These are phyloP conservation scores for Fusarium clavum DNA, from an alignment of 2,329 filamentous ascomycete genomes.

Conservation along the genomic window DNA sequence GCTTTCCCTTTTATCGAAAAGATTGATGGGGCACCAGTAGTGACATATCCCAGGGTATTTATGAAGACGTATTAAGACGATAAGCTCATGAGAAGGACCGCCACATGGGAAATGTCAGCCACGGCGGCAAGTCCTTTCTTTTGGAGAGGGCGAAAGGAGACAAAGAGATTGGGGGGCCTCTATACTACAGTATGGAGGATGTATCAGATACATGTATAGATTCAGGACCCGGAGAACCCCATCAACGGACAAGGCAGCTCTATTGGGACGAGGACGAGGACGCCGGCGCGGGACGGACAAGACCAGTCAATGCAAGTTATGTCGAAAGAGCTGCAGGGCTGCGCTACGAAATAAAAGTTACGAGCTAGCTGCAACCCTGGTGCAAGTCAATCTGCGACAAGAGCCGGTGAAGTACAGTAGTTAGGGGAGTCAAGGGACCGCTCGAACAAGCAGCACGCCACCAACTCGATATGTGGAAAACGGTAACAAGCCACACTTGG, in stretches of 20 bases:
- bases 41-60: slow-evolving; percentile 41
- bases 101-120: slow-evolving; percentile 39
- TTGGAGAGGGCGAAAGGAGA: slow-evolving; percentile 36
- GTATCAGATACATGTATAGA: slow-evolving; percentile 43
- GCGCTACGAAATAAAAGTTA: slow-evolving; percentile 33
- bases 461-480: slow-evolving; percentile 32
- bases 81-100: slow-evolving; percentile 36
- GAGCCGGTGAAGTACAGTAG: slow-evolving; percentile 15
- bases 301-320: slow-evolving; percentile 34
- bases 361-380: slow-evolving; percentile 30
- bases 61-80: slow-evolving; percentile 30
- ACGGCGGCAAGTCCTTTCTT: slow-evolving; percentile 32
- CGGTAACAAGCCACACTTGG: slow-evolving; percentile 36
- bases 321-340: slow-evolving; percentile 36
- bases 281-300: slow-evolving; percentile 27
- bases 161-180: slow-evolving; percentile 29
- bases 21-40: slow-evolving; percentile 31
- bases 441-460: slow-evolving; percentile 30
- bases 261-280: slow-evolving; percentile 38
- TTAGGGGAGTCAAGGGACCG: slow-evolving; percentile 22
- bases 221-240: slow-evolving; percentile 34
- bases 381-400: slow-evolving; percentile 35
- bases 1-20: slow-evolving; percentile 44
- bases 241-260: slow-evolving; percentile 41
- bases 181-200: slow-evolving; percentile 34